Base-by-base conservation (phyloP, 2,329 filamentous ascomycete genomes). In the Ambrosiella xylebori region DNA sequence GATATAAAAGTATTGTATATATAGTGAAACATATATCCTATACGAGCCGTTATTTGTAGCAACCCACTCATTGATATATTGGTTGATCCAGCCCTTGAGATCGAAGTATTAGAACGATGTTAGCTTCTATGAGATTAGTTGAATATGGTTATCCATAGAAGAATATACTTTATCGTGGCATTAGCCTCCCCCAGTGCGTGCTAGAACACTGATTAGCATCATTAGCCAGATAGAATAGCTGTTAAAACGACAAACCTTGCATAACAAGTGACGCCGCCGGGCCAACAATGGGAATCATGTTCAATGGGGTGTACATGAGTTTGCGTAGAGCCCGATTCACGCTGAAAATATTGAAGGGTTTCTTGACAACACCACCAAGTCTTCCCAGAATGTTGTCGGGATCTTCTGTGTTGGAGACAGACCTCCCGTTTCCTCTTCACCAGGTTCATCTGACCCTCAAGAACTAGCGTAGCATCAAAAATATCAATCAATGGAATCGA, bases 251-350 rank as follows among this genome's bases (percentile, higher is more conserved):
- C 15, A 50, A 69, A 69, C 84, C 85, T 69, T 95, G 88, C 13
- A 94, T 68, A 36, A 85, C 68, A 39, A 96, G 77, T 69, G 95
- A 57, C 11, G 57, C 39, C 3, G 17, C 52, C 9, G 59, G 55
- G 5, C 91, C 91, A 15, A 95, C 80, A 0, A 96, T 77, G 0
- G 91, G 91, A 56, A 97, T 89, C 67, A 95, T 89, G 72, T 96
- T 97, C 61, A 97, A 76, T 9, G 91, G 90, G 47, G 95, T 75
- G 67, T 94, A 93, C 71, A 96, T 79, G 62, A 95, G 67, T 65
- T 91, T 91, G 61, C 87, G 76, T 44, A 95, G 72, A 50, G 95
- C 70, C 7, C 84, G 81, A 64, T 74, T 79, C 36, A 75, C 74
- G 36, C 75, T 76, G 64, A 79, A 80, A 61, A 73, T 74, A 19